Conservation (phyloP, 2,329 filamentous ascomycete genomes). For the Verticillium zaregamsianum region DNA sequence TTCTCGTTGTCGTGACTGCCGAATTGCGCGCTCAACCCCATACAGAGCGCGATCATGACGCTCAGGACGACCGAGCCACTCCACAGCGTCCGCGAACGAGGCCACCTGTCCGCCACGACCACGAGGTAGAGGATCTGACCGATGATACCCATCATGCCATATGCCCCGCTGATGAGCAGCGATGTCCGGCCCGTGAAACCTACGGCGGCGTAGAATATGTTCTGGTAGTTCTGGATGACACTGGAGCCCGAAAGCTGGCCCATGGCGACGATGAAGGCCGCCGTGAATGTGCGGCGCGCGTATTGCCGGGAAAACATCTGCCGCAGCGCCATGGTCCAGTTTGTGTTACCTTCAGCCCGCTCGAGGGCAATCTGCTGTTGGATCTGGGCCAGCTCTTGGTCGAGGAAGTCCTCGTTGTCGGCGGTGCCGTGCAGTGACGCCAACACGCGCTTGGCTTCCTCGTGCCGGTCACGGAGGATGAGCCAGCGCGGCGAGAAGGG, state of each 20-base stretch:
- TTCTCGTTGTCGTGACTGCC: constrained; percentile 13
- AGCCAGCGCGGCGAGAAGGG: constrained; percentile 21
- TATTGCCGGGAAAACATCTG: constrained; percentile 20
- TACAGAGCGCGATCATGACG: constrained; percentile 9
- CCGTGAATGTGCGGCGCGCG: constrained; percentile 24
- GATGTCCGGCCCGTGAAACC: constrained; percentile 25
- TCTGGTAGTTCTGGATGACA: constrained; percentile 33
- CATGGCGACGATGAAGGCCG: constrained; percentile 27
- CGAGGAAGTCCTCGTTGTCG: constrained; percentile 15
- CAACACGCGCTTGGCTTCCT: constrained; percentile 13
- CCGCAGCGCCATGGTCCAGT: constrained; percentile 11
- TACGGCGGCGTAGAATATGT: constrained; percentile 26
- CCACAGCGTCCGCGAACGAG: constrained; percentile 13
- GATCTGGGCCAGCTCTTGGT: constrained; percentile 21
- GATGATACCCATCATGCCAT: constrained; percentile 31
- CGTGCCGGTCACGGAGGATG: constrained; percentile 8
- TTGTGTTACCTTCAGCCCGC: constrained; percentile 11
- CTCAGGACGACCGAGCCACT: constrained; percentile 7
- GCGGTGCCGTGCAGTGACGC: constrained; percentile 15
- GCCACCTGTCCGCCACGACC: constrained; percentile 27
- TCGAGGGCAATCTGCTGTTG: constrained; percentile 24
- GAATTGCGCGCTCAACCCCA: constrained; percentile 18
- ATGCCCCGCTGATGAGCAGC: constrained; percentile 27
- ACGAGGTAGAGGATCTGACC: constrained; percentile 27
- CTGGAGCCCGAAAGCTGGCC: constrained; percentile 27